Conservation (phyloP, 2,329 filamentous ascomycete genomes). For the Keithomyces neogunnii region DNA sequence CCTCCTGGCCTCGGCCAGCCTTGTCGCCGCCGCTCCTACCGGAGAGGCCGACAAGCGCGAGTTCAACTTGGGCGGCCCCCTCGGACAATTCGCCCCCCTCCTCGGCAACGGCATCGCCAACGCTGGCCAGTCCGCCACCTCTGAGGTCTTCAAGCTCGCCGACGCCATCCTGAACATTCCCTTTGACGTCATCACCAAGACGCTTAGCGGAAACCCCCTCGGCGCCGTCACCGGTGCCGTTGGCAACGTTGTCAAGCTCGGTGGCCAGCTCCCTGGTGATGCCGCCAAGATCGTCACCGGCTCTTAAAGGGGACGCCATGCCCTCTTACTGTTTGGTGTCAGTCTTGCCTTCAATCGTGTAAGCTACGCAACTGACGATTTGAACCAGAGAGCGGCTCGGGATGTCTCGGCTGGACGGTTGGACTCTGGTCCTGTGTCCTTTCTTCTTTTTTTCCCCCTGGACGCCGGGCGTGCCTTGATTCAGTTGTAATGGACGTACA, state of each 20-base stretch:
- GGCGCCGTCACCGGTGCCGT: not conserved
- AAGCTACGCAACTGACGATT: too few relatives aligned
- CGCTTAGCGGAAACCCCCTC: conserved; percentile 1
- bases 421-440: not conserved
- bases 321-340: too few relatives aligned
- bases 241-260: not conserved
- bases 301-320: too few relatives aligned
- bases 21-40: conserved; percentile 4
- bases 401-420: too few relatives aligned
- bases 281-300: not conserved
- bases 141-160: conserved; percentile 10
- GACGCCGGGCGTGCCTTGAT: not conserved
- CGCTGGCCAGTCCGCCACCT: conserved; percentile 5
- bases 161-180: conserved; percentile 12
- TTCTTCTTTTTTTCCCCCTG: not conserved
- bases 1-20: conserved; percentile 1
- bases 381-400: too few relatives aligned
- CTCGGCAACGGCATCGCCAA: conserved; percentile 7
- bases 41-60: conserved; percentile 1
- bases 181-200: conserved; percentile 4
- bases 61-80: not conserved
- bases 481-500: not conserved
- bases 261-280: not conserved
- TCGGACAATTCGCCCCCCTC: not conserved
- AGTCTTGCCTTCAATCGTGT: too few relatives aligned